Conservation (phyloP, 2,329 filamentous ascomycete genomes). For the Trichoderma koningiopsis region DNA sequence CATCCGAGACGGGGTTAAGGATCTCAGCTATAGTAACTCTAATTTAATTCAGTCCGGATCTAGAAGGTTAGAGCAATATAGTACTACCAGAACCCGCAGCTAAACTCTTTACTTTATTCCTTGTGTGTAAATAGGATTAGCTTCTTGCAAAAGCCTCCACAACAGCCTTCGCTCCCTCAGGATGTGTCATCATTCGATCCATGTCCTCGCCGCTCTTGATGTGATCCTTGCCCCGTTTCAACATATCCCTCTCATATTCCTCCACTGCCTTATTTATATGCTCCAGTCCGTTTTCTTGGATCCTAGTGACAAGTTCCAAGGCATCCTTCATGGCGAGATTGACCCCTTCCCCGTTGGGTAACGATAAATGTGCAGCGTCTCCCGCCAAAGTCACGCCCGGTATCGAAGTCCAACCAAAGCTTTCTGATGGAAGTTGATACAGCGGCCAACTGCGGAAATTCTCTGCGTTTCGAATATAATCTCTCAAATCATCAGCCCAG, state of each 20-base stretch:
- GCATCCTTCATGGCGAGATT: constrained; percentile 16
- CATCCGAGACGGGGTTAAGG: no score
- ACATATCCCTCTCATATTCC: constrained; percentile 13
- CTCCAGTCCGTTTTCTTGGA: background rate
- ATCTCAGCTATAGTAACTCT: no score
- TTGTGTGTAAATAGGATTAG: background rate
- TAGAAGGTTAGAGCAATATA: no score
- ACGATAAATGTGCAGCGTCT: constrained; percentile 8
- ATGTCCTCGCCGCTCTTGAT: constrained; percentile 8
- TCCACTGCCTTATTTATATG: constrained; percentile 1
- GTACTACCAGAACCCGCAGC: no score
- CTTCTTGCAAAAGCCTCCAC: background rate
- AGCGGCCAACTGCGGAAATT: constrained; percentile 12
- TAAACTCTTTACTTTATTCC: no score
- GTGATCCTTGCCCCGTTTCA: constrained; percentile 3
- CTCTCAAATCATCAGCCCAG: constrained; percentile 5
- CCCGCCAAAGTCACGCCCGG: constrained; percentile 11
- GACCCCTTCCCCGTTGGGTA: constrained; percentile 15
- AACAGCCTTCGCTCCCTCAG: constrained; percentile 6
- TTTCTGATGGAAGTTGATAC: constrained; percentile 7
- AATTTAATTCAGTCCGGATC: no score
- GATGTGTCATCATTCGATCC: constrained; percentile 10
- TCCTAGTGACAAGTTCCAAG: background rate
- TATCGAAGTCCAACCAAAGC: background rate
- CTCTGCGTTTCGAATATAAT: constrained; percentile 7